Percentiles rank a stretch among this genome's conserved stretches.
Evolutionary conservation across 2,329 filamentous ascomycete genomes (phyloP).

Genomic region (Beauveria caledonica): DNA sequence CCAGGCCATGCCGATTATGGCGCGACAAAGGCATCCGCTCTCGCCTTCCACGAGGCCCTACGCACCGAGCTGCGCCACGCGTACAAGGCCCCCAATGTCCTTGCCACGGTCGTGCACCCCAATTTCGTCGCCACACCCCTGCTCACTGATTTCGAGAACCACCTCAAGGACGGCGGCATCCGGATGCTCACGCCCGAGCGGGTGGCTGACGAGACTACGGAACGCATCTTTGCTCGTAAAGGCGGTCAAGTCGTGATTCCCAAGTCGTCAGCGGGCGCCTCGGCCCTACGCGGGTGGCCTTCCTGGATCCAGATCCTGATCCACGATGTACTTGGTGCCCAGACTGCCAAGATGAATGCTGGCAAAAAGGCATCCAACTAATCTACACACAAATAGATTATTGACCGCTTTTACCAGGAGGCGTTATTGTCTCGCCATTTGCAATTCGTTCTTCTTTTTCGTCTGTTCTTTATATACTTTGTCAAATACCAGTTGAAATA

Average conservation of each 20-base stretch:
- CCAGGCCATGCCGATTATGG: constrained; percentile 57
- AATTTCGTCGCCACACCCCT: constrained; percentile 15
- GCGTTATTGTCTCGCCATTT: not conserved
- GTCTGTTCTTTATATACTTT: not conserved
- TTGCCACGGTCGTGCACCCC: constrained; percentile 54
- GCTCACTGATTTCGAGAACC: constrained; percentile 19
- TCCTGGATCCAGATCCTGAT: constrained; percentile 20
- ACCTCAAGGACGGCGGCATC: constrained; percentile 16
- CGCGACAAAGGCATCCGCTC: constrained; percentile 52
- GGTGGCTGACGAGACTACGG: constrained; percentile 32
- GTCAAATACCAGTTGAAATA: not conserved
- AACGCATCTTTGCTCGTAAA: constrained; percentile 32
- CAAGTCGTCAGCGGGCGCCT: constrained; percentile 12
- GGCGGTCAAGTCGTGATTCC: constrained; percentile 36
- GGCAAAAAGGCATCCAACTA: not conserved
- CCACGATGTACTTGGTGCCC: constrained; percentile 8
- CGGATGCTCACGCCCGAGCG: constrained; percentile 20
- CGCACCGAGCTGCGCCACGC: constrained; percentile 43
- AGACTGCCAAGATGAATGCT: constrained; percentile 5
- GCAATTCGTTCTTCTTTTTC: not conserved
- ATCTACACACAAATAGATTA: too few relatives aligned
- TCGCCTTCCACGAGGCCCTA: constrained; percentile 57
- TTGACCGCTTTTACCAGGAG: too few relatives aligned
- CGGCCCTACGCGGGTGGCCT: constrained; percentile 27
- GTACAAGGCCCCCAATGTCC: constrained; percentile 52